Base-by-base conservation (phyloP, 805 yeast genomes). In the Wickerhamiella shivajii region DNA sequence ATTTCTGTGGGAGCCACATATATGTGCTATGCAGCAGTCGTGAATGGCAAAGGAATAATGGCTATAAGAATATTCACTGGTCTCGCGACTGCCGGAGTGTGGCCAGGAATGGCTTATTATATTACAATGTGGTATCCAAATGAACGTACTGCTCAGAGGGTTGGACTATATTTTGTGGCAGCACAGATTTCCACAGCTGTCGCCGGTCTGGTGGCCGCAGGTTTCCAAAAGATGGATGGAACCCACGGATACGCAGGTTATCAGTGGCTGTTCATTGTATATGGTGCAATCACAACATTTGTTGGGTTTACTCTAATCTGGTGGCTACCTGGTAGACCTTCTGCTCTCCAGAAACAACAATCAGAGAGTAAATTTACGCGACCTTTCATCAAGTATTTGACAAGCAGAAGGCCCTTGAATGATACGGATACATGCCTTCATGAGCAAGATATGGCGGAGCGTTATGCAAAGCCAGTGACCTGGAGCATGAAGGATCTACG, bases 131-230 rank as follows among this genome's bases (percentile, higher is more conserved):
- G 92, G 87, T 81, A 81, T 49, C 93, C 93, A 2, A 68, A 74
- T 33, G 73, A 77, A 29, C 62, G 90, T 39, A 68, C 73, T 44
- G 78, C 92, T 2, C 66, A 69, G 42, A 63, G 94, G 50, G 77
- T 81, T 41, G 94, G 94, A 2, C 81, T 77, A 57, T 81, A 81
- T 54, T 81, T 76, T 55, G 81, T 93, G 1, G 94, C 94, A 14
- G 92, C 94, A 1, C 94, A 81, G 55, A 52, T 81, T n/a, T 73
- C 85, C 28, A 85, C 93, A 1, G 73, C 93, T n/a, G 87, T 72
- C 6, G 84, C 85, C 6, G 93, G 93, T 25, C 64, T 81, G 36
- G 81, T 81, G 10, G 69, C 78, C 36, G 94, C 93, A 2, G 93
- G 92, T 0, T 78, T 81, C 60, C 93, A 81, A 51, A 74, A 68